Evolutionary conservation across 2,329 filamentous ascomycete genomes (phyloP).

Genomic region (Ilyonectria sp.): DNA sequence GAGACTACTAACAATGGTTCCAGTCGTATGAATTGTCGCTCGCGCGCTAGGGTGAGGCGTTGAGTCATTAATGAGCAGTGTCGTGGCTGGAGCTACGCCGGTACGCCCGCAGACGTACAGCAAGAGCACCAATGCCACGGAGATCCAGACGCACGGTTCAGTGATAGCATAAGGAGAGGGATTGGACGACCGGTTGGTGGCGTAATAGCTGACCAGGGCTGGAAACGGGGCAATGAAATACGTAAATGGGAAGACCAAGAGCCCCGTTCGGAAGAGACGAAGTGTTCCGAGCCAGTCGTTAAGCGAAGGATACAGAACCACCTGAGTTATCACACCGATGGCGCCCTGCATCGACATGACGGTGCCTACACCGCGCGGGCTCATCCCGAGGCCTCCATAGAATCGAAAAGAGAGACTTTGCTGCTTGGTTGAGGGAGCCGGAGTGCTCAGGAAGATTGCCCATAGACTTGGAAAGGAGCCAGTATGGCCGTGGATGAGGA

Average conservation of each 20-base stretch:
- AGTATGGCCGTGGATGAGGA: background rate
- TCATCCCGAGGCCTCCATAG: background rate
- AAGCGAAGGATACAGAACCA: background rate
- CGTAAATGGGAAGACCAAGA: background rate
- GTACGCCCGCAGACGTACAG: constrained; percentile 2
- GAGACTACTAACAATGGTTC: constrained; percentile 1
- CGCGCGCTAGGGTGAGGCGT: background rate
- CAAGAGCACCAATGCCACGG: background rate
- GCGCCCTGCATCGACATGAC: background rate
- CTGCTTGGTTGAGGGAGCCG: background rate
- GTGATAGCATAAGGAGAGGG: background rate
- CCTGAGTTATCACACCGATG: background rate
- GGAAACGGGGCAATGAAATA: background rate
- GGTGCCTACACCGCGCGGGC: background rate
- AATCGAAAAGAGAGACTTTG: background rate
- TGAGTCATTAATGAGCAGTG: background rate
- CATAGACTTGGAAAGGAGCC: background rate
- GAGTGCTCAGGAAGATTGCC: background rate
- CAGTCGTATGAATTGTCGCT: background rate
- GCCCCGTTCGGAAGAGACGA: background rate
- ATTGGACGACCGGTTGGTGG: background rate
- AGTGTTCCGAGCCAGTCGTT: constrained; percentile 2
- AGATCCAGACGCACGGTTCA: background rate
- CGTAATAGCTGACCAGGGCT: background rate
- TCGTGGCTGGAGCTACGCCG: background rate